Conservation (phyloP, 2,329 filamentous ascomycete genomes). For the Hypoxylon sp. region DNA sequence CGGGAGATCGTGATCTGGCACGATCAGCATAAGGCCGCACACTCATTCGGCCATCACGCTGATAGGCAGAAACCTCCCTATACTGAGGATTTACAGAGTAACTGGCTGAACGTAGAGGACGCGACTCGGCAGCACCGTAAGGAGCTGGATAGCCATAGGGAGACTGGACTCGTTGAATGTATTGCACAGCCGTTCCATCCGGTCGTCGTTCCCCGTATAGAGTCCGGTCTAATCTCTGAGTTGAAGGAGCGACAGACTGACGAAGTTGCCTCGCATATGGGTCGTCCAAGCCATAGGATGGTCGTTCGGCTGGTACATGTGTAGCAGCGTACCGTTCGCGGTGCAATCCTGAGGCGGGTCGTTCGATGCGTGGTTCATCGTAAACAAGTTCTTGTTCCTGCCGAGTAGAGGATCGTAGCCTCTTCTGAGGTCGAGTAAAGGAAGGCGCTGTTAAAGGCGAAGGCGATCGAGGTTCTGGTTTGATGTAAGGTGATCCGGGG, state of each 20-base stretch:
- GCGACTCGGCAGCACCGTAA: slow-evolving; percentile 58
- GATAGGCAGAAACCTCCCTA: slow-evolving; percentile 60
- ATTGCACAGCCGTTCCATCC: slow-evolving; percentile 54
- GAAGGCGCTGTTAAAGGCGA: slow-evolving; percentile 70
- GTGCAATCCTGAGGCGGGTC: slow-evolving; percentile 56
- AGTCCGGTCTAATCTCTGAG: slow-evolving; percentile 49
- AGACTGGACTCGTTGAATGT: slow-evolving; percentile 58
- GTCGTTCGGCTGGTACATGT: slow-evolving; percentile 46
- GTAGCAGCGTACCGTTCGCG: slow-evolving; percentile 52
- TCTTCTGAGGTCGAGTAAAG: slow-evolving; percentile 70
- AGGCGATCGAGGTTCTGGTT: slow-evolving; percentile 74
- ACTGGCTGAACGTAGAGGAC: slow-evolving; percentile 59
- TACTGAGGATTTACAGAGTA: slow-evolving; percentile 61
- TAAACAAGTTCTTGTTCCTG: slow-evolving; percentile 60
- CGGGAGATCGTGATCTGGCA: slow-evolving; percentile 64
- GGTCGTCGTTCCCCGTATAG: slow-evolving; percentile 53
- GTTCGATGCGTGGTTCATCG: slow-evolving; percentile 62
- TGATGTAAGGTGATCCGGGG: slow-evolving; percentile 70
- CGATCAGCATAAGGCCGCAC: slow-evolving; percentile 65
- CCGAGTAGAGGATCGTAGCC: slow-evolving; percentile 65
- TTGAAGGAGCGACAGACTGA: slow-evolving; percentile 51
- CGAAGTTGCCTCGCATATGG: slow-evolving; percentile 51
- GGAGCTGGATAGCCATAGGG: slow-evolving; percentile 57
- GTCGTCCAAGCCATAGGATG: slow-evolving; percentile 52
- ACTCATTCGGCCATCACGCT: slow-evolving; percentile 64